Percentiles rank a stretch among this genome's conserved stretches.
phyloP scores from a whole-genome alignment of 306 rosid species.

The Cicer bijugum region DNA sequence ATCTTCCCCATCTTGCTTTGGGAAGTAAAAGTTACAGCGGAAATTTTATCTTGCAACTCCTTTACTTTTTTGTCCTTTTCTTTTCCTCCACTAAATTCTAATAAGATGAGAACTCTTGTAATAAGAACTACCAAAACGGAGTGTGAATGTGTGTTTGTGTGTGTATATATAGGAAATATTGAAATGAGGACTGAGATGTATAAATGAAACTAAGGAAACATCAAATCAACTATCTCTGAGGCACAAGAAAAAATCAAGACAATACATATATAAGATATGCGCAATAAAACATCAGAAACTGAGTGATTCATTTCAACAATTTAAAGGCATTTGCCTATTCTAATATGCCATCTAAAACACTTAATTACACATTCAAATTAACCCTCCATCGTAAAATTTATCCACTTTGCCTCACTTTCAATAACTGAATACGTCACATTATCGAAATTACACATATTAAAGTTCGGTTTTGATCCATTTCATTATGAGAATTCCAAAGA shows the following conservation, averaged over 20 bases:
- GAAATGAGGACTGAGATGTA: background rate
- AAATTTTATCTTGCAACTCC: constrained; percentile 86
- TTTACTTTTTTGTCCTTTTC: constrained; percentile 84
- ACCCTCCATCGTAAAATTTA: background rate
- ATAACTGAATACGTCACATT: background rate
- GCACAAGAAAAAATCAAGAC: constrained; percentile 19
- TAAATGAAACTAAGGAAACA: constrained; percentile 24
- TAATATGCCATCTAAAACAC: constrained; percentile 5
- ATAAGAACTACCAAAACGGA: constrained; percentile 37
- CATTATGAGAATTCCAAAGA: constrained; percentile 21
- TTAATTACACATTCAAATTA: background rate
- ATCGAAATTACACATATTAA: background rate
- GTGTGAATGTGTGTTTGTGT: background rate
- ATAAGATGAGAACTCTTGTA: constrained; percentile 42
- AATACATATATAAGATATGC: background rate
- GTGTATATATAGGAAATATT: background rate
- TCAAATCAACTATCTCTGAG: background rate
- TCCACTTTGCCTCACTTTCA: constrained; percentile 1
- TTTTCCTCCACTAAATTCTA: constrained; percentile 90
- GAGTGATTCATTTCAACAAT: background rate
- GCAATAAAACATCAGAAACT: constrained; percentile 2
- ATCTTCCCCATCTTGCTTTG: constrained; percentile 97
- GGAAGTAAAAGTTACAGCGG: constrained; percentile 83
- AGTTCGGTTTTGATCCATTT: background rate
- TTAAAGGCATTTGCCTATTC: constrained; percentile 22